Conservation (phyloP, 208 protist genomes). For the Trypanosoma scelopori region DNA sequence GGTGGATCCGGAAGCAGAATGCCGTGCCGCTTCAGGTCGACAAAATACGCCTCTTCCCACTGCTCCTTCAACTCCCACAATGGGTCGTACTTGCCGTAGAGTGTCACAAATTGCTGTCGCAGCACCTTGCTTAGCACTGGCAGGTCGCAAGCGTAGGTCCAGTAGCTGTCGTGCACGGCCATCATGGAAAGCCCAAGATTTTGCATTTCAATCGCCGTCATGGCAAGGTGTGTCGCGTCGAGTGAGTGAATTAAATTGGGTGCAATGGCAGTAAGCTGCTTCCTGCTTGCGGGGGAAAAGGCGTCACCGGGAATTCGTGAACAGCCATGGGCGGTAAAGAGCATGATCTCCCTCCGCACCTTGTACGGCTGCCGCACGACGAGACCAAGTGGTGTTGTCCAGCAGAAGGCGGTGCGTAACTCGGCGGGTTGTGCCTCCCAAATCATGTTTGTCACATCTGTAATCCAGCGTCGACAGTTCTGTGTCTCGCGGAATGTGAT, state of each 20-base stretch:
- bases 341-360: conserved; percentile 68
- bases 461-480: conserved; percentile 88
- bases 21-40: conserved; percentile 83
- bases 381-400: conserved; percentile 96
- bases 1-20: conserved; percentile 85
- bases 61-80: conserved; percentile 92
- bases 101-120: conserved; percentile 95
- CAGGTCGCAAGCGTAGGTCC: conserved; percentile 96
- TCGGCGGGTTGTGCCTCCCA: conserved; percentile 82
- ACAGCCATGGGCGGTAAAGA: conserved; percentile 86
- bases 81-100: conserved; percentile 93
- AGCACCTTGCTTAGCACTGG: conserved; percentile 92
- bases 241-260: conserved; percentile 99
- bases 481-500: conserved; percentile 88
- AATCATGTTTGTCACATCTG: conserved; percentile 64
- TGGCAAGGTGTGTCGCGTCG: conserved; percentile 97
- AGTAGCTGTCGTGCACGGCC: conserved; percentile 98
- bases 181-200: conserved; percentile 89
- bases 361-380: conserved; percentile 97
- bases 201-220: conserved; percentile 95
- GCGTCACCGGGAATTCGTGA: conserved; percentile 66
- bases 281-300: conserved; percentile 74
- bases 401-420: conserved; percentile 88
- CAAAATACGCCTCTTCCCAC: conserved; percentile 90
- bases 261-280: conserved; percentile 95